Evolutionary conservation across 2,329 filamentous ascomycete species (phyloP), one percentile per base, ranked within the genome.

Genomic region (Tolypocladium ophioglossoides): DNA sequence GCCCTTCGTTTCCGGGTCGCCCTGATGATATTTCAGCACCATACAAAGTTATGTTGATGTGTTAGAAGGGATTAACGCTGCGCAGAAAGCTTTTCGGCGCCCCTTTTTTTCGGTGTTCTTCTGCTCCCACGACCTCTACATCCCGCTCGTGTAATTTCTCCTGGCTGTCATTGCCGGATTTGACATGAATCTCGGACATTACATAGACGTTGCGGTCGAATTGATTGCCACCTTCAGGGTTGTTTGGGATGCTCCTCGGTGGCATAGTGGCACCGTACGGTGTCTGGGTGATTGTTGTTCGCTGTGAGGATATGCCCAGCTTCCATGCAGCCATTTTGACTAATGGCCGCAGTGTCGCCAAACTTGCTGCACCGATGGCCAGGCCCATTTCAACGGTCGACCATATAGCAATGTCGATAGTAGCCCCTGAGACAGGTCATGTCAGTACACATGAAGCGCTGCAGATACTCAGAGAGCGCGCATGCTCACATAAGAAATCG

Each of bases 261-360:
- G 37, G 22, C 4, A 8, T 38, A 16, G 16, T 11, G 5, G 50
- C 18, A 20, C 38, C 50, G 18, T 40, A 40, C n/a, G 38, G 8
- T 10, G 20, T 39, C 30, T 8, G 27, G 24, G 18, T 20, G n/a
- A 38, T 30, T 8, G 22, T 11, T 1, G 58, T 50, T 38, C 47
- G 37, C 39, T 18, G 39, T 2, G 59, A 59, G 44, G 59, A 56
- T 46, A 68, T 53, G 51, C 66, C 66, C 47, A 75, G 56, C 53
- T 61, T 67, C 51, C 61, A 63, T 52, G 62, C 64, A 44, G 74
- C 47, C 30, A 60, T 35, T 53, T 69, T 69, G 56, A 72, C 54
- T 1, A 79, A 66, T 0, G 76, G 77, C 0, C 74, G 72, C 7
- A 78, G 65, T 0, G 75, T 77, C 7, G 74, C 73, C 8, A 76